phyloP scores from a whole-genome alignment of 148 eudicot species.

The Pouteria glomerata region DNA sequence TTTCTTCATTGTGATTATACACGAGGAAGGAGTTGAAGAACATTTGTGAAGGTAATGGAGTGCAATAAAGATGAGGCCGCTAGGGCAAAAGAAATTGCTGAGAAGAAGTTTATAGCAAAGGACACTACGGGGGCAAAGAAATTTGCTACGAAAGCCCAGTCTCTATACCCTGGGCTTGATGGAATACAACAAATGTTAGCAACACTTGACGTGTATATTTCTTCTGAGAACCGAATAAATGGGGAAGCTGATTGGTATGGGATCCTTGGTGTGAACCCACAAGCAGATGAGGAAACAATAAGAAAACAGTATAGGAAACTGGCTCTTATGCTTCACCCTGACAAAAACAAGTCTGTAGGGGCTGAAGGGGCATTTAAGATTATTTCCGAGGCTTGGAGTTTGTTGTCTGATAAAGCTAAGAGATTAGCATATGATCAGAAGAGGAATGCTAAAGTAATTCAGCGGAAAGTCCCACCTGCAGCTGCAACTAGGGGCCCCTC shows the following conservation, averaged over 20 bases:
- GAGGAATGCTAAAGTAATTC: too few species aligned
- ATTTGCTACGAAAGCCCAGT: constrained; percentile 27
- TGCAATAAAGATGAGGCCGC: constrained; percentile 30
- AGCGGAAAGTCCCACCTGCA: constrained; percentile 23
- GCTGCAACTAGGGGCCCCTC: constrained; percentile 24
- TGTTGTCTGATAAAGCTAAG: constrained; percentile 58
- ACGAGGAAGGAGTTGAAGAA: neutral
- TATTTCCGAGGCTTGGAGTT: constrained; percentile 75
- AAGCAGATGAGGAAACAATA: constrained; percentile 22
- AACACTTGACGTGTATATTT: constrained; percentile 20
- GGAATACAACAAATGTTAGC: constrained; percentile 30
- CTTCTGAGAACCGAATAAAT: constrained; percentile 20
- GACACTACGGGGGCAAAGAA: constrained; percentile 22
- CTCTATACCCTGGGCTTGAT: constrained; percentile 23
- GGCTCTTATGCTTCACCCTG: constrained; percentile 82
- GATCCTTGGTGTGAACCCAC: constrained; percentile 22
- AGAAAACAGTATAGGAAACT: constrained; percentile 45
- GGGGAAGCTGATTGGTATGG: constrained; percentile 25
- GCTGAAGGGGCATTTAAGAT: constrained; percentile 84
- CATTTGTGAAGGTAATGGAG: constrained; percentile 11
- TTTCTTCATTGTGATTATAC: neutral
- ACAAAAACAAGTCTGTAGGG: constrained; percentile 66
- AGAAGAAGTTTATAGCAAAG: constrained; percentile 16
- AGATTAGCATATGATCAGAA: constrained; percentile 56
- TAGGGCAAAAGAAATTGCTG: constrained; percentile 29